Base-by-base conservation (phyloP, 306 rosid genomes). In the Senna siamea region DNA sequence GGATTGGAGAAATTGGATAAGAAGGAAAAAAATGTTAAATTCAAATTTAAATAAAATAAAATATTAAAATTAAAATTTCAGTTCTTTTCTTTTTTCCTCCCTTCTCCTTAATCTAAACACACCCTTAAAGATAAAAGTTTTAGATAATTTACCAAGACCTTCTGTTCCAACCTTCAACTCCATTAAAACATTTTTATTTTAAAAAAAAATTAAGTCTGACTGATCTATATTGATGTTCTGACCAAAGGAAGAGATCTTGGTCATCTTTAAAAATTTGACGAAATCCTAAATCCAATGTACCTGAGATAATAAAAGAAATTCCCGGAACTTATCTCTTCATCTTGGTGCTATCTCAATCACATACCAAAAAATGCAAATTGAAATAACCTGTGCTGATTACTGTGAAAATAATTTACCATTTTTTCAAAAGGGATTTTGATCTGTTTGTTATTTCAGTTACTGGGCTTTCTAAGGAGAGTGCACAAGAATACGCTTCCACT, bases 401-500 rank as follows among this genome's bases (percentile, higher is more conserved):
- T 60, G 13, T 15, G 8, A 17, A 51, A 17, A 6, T 19, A 51
- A 17, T 18, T 51, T 17, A 7, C 66, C 26, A 9, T 61, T 61
- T 35, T 59, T 59, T 34, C 2, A 38, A 15, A 15, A 18, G 38
- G 46, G 30, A 60, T 60, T 46, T 71, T 58, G 2, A 6, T 2
- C 40, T 58, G 32, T 23, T 56, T 72, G 70, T 48, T 56, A 6
- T 61, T 8, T 63, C 65, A 85, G 88, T 82, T 4, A 78, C 88
- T 66, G 88, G 88, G 59, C 84, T 85, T 72, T 62, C 75, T 17
- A 76, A 76, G 51, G 86, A 81, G 60, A 76, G 64, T 34, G 86
- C 88, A 47, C 86, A 85, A 78, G 86, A 81, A 53, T 81, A 59
- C 75, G 88, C 79, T 23, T 78, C 79, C 17, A 78, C 81, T 53